Evolutionary conservation across 768 basidiomycete genomes (phyloP).

Genomic region (Tricholomella constricta): DNA sequence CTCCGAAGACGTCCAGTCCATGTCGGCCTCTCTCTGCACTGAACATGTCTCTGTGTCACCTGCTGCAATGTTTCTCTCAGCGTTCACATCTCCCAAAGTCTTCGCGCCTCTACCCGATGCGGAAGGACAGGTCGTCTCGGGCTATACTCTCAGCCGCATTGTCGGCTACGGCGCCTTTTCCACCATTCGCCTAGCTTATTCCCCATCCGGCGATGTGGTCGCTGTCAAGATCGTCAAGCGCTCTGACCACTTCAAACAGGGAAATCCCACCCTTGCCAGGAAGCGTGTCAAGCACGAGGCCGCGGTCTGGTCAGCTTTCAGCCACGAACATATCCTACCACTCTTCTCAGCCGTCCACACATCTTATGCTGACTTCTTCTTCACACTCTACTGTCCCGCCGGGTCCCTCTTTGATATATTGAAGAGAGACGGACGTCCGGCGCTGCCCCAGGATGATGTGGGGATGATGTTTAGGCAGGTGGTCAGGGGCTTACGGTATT

Average conservation of each 20-base stretch:
- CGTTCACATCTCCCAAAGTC: slow-evolving; percentile 49
- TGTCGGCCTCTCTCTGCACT: slow-evolving; percentile 13
- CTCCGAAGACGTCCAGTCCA: neutral
- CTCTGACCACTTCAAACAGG: slow-evolving; percentile 54
- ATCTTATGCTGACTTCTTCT: slow-evolving; percentile 70
- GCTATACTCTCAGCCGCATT: slow-evolving; percentile 74
- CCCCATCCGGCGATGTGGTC: slow-evolving; percentile 63
- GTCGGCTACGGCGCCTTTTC: slow-evolving; percentile 85
- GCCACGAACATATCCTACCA: slow-evolving; percentile 86
- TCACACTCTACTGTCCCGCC: slow-evolving; percentile 82
- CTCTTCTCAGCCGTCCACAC: slow-evolving; percentile 68
- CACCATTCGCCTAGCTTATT: slow-evolving; percentile 69
- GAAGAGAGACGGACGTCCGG: slow-evolving; percentile 66
- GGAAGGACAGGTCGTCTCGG: slow-evolving; percentile 66
- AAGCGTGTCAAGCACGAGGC: slow-evolving; percentile 72
- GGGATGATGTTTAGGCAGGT: slow-evolving; percentile 88
- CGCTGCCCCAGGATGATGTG: slow-evolving; percentile 73
- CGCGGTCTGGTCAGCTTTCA: slow-evolving; percentile 70
- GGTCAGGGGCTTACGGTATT: slow-evolving; percentile 77
- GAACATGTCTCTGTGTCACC: slow-evolving; percentile 50
- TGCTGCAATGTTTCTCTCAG: slow-evolving; percentile 73
- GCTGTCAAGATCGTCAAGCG: slow-evolving; percentile 85
- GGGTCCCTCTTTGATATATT: slow-evolving; percentile 86
- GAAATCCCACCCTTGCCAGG: slow-evolving; percentile 46
- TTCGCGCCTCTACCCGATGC: slow-evolving; percentile 52